phyloP scores from a whole-genome alignment of 805 yeast genomes.

The Saturnispora dispora region DNA sequence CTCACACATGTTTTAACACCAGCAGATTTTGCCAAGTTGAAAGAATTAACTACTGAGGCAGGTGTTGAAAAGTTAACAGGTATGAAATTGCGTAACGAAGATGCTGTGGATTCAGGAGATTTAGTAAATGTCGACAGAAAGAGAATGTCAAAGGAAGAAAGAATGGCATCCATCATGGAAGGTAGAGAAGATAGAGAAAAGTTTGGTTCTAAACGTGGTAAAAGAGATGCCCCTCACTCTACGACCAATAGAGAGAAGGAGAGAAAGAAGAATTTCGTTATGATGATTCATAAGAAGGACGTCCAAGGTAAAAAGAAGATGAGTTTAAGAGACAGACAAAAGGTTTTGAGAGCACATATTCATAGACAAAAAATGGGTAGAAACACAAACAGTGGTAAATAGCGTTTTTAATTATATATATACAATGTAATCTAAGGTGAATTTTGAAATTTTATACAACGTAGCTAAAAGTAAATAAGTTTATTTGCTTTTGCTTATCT shows the following conservation, averaged over 20 bases:
- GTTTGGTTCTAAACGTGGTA: conserved; percentile 83
- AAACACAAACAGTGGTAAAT: conserved; percentile 8
- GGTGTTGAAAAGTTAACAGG: conserved; percentile 79
- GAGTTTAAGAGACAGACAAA: conserved; percentile 87
- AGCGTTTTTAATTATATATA: not conserved
- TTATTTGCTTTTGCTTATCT: too few species aligned
- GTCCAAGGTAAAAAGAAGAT: conserved; percentile 91
- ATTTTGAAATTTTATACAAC: not conserved
- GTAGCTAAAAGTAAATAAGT: too few species aligned
- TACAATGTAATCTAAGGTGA: not conserved
- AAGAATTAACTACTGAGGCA: conserved; percentile 76
- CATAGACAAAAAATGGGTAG: conserved; percentile 70
- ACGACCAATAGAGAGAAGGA: conserved; percentile 96
- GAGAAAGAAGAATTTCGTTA: conserved; percentile 95
- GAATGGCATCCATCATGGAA: conserved; percentile 76
- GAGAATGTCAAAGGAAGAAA: conserved; percentile 84
- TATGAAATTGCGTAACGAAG: conserved; percentile 53
- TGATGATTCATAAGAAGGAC: conserved; percentile 93
- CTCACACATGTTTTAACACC: conserved; percentile 66
- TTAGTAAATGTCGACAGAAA: conserved; percentile 73
- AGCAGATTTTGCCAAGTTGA: conserved; percentile 93
- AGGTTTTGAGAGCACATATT: conserved; percentile 75
- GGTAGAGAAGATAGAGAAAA: conserved; percentile 91
- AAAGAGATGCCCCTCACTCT: conserved; percentile 66
- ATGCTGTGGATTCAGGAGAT: conserved; percentile 68